These are phyloP conservation scores for Rhamnella rubrinervis DNA, from an alignment of 331 rosid genomes.

Conservation along the genomic window DNA sequence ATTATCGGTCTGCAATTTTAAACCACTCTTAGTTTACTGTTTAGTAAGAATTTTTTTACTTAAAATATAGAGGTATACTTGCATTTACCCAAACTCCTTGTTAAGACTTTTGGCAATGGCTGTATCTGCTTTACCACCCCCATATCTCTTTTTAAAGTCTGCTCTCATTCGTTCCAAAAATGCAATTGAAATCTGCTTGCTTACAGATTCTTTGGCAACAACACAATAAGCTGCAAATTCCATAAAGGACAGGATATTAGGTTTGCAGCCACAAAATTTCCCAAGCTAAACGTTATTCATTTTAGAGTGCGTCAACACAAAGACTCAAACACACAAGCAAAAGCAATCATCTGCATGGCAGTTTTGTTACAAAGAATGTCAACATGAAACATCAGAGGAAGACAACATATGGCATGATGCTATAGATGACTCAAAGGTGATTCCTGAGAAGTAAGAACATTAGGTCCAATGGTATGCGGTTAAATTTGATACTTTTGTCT, in stretches of 20 bases:
- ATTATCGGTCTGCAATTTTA: constrained; percentile 61
- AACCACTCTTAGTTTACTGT: constrained; percentile 3
- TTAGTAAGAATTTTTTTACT: neutral
- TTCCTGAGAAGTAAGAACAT: too few species aligned
- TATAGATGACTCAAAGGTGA: too few species aligned
- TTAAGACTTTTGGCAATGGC: constrained; percentile 84
- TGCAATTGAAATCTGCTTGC: constrained; percentile 85
- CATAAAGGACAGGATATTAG: constrained; percentile 23
- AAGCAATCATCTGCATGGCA: too few species aligned
- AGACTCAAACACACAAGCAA: too few species aligned
- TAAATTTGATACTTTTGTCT: too few species aligned
- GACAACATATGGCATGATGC: too few species aligned
- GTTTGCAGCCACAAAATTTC: constrained; percentile 3
- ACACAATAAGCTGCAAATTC: constrained; percentile 81
- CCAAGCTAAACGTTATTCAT: constrained; percentile 1
- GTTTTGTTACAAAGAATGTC: too few species aligned
- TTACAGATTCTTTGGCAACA: constrained; percentile 82
- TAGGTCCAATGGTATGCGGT: too few species aligned
- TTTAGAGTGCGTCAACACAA: neutral
- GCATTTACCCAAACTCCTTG: constrained; percentile 76
- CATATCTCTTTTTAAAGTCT: constrained; percentile 80
- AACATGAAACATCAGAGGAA: too few species aligned
- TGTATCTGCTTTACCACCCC: constrained; percentile 85
- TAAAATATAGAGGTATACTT: constrained; percentile 18
- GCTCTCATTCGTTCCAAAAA: constrained; percentile 75